phyloP scores from a whole-genome alignment of 345 rosid species.

The Salix exigua region DNA sequence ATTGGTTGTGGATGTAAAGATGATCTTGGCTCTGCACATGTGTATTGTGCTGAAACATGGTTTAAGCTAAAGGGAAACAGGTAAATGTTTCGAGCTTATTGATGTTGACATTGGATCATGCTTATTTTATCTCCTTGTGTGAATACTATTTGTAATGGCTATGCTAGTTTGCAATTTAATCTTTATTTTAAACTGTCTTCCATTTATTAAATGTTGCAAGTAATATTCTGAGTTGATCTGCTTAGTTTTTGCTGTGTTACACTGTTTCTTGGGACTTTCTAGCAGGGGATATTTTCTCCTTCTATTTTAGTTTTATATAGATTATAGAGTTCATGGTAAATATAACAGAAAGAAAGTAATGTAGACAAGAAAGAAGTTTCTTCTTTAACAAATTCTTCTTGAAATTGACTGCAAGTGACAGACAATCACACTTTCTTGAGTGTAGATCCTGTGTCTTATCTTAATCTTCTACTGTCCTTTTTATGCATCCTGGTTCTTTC shows the following conservation, averaged over 20 bases:
- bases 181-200: background rate
- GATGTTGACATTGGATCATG: background rate
- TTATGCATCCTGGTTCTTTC: background rate
- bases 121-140: slow-evolving; percentile 1
- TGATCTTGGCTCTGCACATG: slow-evolving; percentile 80
- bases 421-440: background rate
- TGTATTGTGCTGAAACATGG: slow-evolving; percentile 87
- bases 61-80: slow-evolving; percentile 89
- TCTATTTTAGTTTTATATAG: background rate
- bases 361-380: background rate
- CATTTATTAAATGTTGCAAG: background rate
- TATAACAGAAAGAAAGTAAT: background rate
- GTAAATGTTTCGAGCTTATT: slow-evolving; percentile 29
- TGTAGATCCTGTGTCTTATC: background rate
- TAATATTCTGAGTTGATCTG: background rate
- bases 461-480: background rate
- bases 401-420: background rate
- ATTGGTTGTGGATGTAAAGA: slow-evolving; percentile 93
- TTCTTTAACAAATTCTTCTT: background rate
- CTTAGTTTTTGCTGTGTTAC: background rate
- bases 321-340: background rate
- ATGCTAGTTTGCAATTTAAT: background rate
- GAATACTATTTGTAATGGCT: background rate
- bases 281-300: background rate
- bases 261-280: background rate